Percentiles rank a stretch among this genome's conserved stretches.
Conservation (phyloP, 202 grass and related monocot genomes). For the Zoysia matrella region DNA sequence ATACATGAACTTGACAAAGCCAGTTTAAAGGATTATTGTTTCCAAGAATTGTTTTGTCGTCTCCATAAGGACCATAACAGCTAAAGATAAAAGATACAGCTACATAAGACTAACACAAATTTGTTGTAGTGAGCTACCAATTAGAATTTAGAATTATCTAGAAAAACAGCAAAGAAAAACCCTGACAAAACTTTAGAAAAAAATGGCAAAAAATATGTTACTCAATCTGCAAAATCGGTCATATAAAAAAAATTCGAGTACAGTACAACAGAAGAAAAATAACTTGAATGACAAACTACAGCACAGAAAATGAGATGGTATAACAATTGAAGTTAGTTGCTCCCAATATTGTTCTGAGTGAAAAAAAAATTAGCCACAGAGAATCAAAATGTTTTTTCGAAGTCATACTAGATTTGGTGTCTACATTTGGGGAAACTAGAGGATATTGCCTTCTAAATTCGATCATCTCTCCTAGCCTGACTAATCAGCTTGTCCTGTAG, state of each 20-base stretch:
- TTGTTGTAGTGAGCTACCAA: neutral
- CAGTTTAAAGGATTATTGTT: neutral
- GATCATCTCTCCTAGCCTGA: constrained; percentile 37
- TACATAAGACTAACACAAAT: neutral
- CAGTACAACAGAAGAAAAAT: neutral
- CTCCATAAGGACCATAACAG: neutral
- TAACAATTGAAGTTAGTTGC: constrained; percentile 9
- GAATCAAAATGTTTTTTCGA: neutral
- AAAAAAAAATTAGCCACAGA: neutral
- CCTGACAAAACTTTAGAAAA: neutral
- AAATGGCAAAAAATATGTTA: neutral
- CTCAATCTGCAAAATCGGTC: neutral
- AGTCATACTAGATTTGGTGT: constrained; percentile 13
- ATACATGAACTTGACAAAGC: too few relatives aligned
- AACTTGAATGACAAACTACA: neutral
- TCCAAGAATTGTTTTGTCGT: neutral
- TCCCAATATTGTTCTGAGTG: neutral
- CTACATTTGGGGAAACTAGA: constrained; percentile 11
- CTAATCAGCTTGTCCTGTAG: constrained; percentile 57
- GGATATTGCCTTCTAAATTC: constrained; percentile 41
- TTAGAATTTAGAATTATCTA: neutral
- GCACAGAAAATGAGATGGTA: neutral
- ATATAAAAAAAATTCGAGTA: neutral
- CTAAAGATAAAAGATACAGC: too few relatives aligned
- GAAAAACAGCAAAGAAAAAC: neutral